Percentiles rank a stretch among this genome's conserved stretches.
Conservation (phyloP, 345 rosid genomes). For the Linum lewisii region DNA sequence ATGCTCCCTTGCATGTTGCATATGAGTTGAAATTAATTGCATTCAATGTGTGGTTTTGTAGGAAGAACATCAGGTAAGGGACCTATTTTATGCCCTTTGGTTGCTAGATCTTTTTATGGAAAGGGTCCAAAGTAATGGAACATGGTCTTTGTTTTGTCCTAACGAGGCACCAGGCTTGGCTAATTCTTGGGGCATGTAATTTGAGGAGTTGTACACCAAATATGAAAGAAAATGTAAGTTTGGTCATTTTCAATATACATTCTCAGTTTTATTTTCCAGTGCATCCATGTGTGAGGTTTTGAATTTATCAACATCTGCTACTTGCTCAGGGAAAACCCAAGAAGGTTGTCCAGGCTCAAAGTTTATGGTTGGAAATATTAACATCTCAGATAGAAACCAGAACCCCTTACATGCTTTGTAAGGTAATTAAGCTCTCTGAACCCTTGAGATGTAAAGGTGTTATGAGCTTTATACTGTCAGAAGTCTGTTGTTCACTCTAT, state of each 20-base stretch:
- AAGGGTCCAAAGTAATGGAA: conserved; percentile 63
- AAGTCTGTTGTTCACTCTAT: background rate
- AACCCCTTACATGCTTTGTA: conserved; percentile 92
- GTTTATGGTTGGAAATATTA: conserved; percentile 75
- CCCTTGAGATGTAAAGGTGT: background rate
- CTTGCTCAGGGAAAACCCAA: conserved; percentile 68
- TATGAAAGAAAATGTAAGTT: conserved; percentile 61
- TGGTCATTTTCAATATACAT: background rate
- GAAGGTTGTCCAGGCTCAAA: conserved; percentile 81
- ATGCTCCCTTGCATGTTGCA: background rate
- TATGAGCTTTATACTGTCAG: background rate
- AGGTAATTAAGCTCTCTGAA: conserved; percentile 40
- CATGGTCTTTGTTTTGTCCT: conserved; percentile 84
- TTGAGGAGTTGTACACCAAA: conserved; percentile 49
- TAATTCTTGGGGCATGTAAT: conserved; percentile 81
- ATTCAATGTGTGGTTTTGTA: conserved; percentile 14
- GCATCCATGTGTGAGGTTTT: background rate
- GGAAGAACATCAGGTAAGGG: conserved; percentile 88
- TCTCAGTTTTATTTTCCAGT: background rate
- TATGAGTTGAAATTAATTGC: background rate
- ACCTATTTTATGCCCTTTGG: conserved; percentile 82
- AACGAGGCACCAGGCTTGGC: conserved; percentile 80
- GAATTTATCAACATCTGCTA: background rate
- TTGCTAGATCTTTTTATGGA: conserved; percentile 90
- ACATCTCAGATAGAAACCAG: conserved; percentile 97